Base-by-base conservation (phyloP, 257 asterid genomes). In the Jasminum sambac region DNA sequence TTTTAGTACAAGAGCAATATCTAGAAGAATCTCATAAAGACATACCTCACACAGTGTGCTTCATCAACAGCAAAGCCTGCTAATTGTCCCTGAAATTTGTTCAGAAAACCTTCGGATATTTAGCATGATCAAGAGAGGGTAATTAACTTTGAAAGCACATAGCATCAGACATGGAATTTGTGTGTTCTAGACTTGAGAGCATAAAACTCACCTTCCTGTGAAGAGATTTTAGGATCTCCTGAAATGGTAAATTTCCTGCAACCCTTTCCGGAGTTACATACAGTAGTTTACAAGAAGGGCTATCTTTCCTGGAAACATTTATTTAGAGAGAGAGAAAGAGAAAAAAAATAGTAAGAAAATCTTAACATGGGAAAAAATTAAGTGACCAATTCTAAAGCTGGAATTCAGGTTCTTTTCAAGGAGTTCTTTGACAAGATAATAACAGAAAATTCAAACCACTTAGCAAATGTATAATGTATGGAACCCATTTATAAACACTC, bases 251-350 rank as follows among this genome's bases (percentile, higher is more conserved):
- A 79, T 91, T 95, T 83, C 99, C 98, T 72, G 92, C 96, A 76
- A 95, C 84, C 83, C 96, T 88, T 84, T 95, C 99, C 40, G 99
- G 99, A 67, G 99, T 95, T 77, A 88, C 95, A 76, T 95, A 91
- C 62, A 95, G 89, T 68, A 95, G 99, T 86, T 91, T 95, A 78
- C 97, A 95, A 16, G 96, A 88, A 66, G 99, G 99, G 34, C 66
- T 77, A 68, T 89, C 98, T 82, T 85, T 89, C 95, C 99, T 95
- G 67, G 41, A 85, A 76, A 75, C 48, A 70, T 74, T 55, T 68
- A 52, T n/a, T n/a, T n/a, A n/a, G n/a, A n/a, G n/a, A n/a, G n/a
- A n/a, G n/a, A n/a, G n/a, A n/a, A n/a, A n/a, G n/a, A n/a, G n/a
- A 73, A 64, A 76, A 11, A 52, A 69, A 43, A 67, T 17, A n/a